These are phyloP conservation scores for Mytilinidion resinicola DNA, from an alignment of 495 filamentous ascomycete genomes.

Conservation along the genomic window DNA sequence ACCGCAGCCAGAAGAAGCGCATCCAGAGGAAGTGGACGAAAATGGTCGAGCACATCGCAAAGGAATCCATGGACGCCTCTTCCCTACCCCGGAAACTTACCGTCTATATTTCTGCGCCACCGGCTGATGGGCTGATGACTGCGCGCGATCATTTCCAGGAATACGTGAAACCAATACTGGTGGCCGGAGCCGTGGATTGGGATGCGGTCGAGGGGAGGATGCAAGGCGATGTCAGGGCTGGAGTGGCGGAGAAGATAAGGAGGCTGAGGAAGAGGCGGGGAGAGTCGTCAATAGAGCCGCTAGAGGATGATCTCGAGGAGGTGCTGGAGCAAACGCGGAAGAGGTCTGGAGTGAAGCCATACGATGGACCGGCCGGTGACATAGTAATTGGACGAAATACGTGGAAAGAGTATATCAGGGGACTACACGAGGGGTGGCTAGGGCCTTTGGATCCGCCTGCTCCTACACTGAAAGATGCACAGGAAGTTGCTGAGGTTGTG, in stretches of 20 bases:
- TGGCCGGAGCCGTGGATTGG: slow-evolving; percentile 86
- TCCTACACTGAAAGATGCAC: slow-evolving; percentile 20
- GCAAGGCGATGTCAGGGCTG: slow-evolving; percentile 80
- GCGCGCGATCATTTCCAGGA: slow-evolving; percentile 92
- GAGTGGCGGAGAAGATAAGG: slow-evolving; percentile 74
- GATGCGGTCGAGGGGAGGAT: slow-evolving; percentile 85
- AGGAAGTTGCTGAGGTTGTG: background rate
- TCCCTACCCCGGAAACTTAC: slow-evolving; percentile 79
- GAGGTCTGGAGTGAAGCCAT: slow-evolving; percentile 57
- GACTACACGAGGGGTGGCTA: slow-evolving; percentile 93
- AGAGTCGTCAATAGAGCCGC: slow-evolving; percentile 43
- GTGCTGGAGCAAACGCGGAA: slow-evolving; percentile 28
- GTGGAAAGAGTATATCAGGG: slow-evolving; percentile 96
- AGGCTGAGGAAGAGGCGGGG: slow-evolving; percentile 53
- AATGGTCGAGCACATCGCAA: slow-evolving; percentile 77
- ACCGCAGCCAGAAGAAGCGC: slow-evolving; percentile 79
- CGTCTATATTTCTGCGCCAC: slow-evolving; percentile 77
- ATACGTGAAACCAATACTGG: slow-evolving; percentile 89
- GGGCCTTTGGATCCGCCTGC: slow-evolving; percentile 62
- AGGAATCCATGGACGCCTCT: slow-evolving; percentile 63
- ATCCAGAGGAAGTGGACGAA: slow-evolving; percentile 80
- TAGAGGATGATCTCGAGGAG: slow-evolving; percentile 43
- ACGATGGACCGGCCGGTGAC: slow-evolving; percentile 69
- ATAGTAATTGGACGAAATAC: slow-evolving; percentile 85
- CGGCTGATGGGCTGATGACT: slow-evolving; percentile 70